A percentile compares a stretch with the other conserved stretches of the same genome.
Evolutionary conservation across 2,329 filamentous ascomycete genomes (phyloP).

Genomic region (Monosporascus sp.): DNA sequence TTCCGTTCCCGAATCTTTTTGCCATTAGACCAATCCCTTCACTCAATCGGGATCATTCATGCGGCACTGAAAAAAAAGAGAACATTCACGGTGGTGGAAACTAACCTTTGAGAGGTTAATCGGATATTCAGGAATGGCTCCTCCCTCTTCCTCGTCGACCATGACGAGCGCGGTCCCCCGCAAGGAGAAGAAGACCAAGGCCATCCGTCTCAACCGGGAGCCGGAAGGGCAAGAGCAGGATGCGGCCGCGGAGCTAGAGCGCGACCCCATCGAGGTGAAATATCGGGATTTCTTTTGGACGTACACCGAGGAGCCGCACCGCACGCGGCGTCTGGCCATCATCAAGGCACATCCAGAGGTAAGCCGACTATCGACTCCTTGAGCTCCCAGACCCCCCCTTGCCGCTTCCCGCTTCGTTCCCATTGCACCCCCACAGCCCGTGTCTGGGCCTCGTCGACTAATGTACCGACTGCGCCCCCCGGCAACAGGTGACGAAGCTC

Average conservation of each 20-base stretch:
- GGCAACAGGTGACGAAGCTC: conserved; percentile 78
- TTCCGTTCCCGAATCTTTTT: neutral
- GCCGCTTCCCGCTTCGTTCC: conserved; percentile 8
- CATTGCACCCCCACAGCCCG: conserved; percentile 2
- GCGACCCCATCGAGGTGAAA: conserved; percentile 36
- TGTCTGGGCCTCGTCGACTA: too few relatives aligned
- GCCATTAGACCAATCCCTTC: neutral
- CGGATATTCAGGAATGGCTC: conserved; percentile 17
- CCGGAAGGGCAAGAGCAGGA: conserved; percentile 9
- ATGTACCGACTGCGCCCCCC: neutral
- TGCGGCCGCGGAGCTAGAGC: conserved; percentile 17
- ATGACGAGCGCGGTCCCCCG: conserved; percentile 18
- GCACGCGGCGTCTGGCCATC: conserved; percentile 83
- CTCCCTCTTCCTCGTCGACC: conserved; percentile 20
- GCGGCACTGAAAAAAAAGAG: neutral
- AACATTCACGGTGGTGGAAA: neutral
- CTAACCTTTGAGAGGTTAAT: neutral
- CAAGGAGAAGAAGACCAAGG: conserved; percentile 16
- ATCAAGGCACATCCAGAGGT: conserved; percentile 98
- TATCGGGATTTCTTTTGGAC: conserved; percentile 88
- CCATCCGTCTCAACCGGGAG: conserved; percentile 18
- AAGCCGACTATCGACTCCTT: conserved; percentile 15
- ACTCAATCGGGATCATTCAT: neutral
- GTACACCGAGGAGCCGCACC: conserved; percentile 96
- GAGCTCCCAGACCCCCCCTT: conserved; percentile 4